Evolutionary conservation across 768 basidiomycete species (phyloP).

Genomic region (Epithele typhae): DNA sequence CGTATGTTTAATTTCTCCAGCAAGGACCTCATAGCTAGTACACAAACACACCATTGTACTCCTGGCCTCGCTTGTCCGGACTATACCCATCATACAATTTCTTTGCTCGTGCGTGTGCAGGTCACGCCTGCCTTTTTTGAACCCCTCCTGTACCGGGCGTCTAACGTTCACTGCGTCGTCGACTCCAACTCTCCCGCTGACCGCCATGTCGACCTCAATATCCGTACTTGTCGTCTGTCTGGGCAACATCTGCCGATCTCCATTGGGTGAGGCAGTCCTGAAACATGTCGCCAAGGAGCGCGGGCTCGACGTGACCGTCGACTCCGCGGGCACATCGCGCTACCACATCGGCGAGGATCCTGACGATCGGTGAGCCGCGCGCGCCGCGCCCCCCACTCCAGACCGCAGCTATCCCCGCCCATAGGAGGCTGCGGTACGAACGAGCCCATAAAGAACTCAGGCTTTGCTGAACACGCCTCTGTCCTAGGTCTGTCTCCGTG

Average conservation of each 20-base stretch:
- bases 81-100: not conserved
- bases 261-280: constrained; percentile 90
- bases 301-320: constrained; percentile 63
- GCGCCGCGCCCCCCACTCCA: too few relatives aligned
- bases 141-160: too few relatives aligned
- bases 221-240: constrained; percentile 74
- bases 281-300: constrained; percentile 62
- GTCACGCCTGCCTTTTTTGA: too few relatives aligned
- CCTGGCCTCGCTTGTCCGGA: not conserved
- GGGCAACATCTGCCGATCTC: constrained; percentile 86
- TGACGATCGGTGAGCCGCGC: constrained; percentile 60
- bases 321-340: constrained; percentile 81
- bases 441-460: too few relatives aligned
- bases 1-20: too few relatives aligned
- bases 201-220: constrained; percentile 10
- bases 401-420: too few relatives aligned
- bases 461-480: not conserved
- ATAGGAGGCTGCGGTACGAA: too few relatives aligned
- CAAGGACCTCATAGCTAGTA: too few relatives aligned
- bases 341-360: constrained; percentile 85
- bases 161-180: too few relatives aligned
- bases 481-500: constrained; percentile 55
- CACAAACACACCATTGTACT: not conserved
- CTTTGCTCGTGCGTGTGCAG: too few relatives aligned
- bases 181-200: too few relatives aligned